Evolutionary conservation across 345 rosid genomes (phyloP), one percentile per base, ranked within the genome.

Genomic region (Populus alba): DNA sequence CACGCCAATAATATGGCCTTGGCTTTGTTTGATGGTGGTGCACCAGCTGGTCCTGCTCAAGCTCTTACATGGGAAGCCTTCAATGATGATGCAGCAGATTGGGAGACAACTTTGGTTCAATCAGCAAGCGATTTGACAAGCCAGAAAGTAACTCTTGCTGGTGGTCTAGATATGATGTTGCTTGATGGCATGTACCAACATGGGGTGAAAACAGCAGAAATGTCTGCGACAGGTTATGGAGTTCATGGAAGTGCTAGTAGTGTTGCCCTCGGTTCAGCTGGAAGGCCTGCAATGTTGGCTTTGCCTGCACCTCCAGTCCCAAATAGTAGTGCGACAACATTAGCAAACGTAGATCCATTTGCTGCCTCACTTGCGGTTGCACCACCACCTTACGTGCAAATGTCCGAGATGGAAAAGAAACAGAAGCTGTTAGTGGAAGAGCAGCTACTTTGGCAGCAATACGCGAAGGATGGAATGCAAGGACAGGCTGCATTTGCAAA

Each of bases 101-200:
- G 99, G 97, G 98, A 93, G 71, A 85, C 90, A 25, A 83, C 96
- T 20, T 83, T 93, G 72, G 91, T 95, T 70, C 90, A 91, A 75
- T 81, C 98, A 22, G 88, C 88, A 7, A 88, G 93, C 71, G 82
- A 77, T 45, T 75, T 95, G 73, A 76, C 86, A 0, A 74, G 63
- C 49, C 90, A 87, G 68, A 79, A 70, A 38, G 49, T 87, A 3
- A 57, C 71, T 13, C 86, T 88, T 39, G 87, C 77, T 0, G 92
- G 94, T 8, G 94, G 92, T 6, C 83, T 91, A 35, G 89, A 89
- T 70, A 72, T 49, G 83, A 35, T 85, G 71, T 41, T 87, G 65
- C 84, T 91, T 5, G 86, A 89, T n/a, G 89, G 91, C 6, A 88
- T 91, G 92, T 89, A 89, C 72, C 90, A 87, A 61, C 89, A 85